Evolutionary conservation across 2,329 filamentous ascomycete genomes (phyloP).

Genomic region (Penicillium nordicum): DNA sequence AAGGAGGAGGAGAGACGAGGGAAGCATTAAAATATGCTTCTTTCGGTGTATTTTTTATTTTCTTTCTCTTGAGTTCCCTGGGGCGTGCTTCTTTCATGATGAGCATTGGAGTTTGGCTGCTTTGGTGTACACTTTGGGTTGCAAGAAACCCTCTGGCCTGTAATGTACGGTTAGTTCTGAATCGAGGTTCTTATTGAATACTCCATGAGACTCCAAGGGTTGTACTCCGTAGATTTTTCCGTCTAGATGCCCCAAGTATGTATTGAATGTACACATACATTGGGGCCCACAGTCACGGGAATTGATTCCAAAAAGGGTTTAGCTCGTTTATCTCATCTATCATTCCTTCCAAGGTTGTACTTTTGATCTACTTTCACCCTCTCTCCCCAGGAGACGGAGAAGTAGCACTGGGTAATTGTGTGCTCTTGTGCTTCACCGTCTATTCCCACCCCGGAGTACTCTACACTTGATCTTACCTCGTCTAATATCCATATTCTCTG

Average conservation of each 20-base stretch:
- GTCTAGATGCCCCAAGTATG: background rate
- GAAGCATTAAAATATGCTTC: slow-evolving; percentile 43
- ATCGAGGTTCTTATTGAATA: background rate
- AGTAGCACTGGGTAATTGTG: background rate
- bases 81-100: background rate
- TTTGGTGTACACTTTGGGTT: background rate
- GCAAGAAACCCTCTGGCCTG: background rate
- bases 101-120: slow-evolving; percentile 6
- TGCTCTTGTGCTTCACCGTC: background rate
- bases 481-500: background rate
- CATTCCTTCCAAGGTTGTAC: background rate
- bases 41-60: background rate
- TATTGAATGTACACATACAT: no score
- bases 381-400: background rate
- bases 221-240: background rate
- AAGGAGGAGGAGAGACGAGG: slow-evolving; percentile 75
- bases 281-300: background rate
- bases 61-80: background rate
- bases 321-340: background rate
- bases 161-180: background rate
- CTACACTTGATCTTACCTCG: background rate
- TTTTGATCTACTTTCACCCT: background rate
- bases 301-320: background rate
- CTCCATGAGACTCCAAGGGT: background rate
- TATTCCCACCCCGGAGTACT: background rate